Conservation (phyloP, 169 alveolate species). For the Cryptosporidium felis region DNA sequence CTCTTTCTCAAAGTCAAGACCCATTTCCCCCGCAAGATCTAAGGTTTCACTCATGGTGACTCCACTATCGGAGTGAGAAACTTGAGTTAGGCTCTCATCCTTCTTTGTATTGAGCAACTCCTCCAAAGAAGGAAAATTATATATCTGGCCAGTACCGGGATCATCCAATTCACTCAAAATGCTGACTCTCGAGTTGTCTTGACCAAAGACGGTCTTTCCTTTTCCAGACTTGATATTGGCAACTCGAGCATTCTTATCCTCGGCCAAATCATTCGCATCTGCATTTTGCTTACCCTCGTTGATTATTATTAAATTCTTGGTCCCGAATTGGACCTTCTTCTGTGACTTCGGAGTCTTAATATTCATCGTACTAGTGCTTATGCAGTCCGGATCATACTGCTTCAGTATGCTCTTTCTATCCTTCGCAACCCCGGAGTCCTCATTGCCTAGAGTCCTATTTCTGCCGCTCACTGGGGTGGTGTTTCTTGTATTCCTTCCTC, state of each 20-base stretch:
- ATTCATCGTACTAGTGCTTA: constrained; percentile 41
- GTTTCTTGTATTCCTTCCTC: constrained; percentile 7
- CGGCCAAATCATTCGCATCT: not conserved
- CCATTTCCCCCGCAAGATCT: too few relatives aligned
- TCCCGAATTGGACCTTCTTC: constrained; percentile 57
- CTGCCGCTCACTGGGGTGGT: not conserved
- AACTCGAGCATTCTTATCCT: not conserved
- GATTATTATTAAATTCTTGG: constrained; percentile 44
- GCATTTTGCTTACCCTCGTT: constrained; percentile 22
- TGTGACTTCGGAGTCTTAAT: constrained; percentile 66
- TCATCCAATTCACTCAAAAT: constrained; percentile 61
- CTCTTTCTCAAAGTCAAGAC: too few relatives aligned
- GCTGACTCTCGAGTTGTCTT: constrained; percentile 37
- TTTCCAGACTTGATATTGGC: not conserved
- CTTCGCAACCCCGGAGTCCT: constrained; percentile 17
- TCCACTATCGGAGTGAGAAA: too few relatives aligned
- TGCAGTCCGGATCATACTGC: constrained; percentile 53
- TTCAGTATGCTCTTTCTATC: constrained; percentile 66
- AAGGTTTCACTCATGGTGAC: too few relatives aligned
- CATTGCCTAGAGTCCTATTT: not conserved
- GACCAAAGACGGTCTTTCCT: too few relatives aligned
- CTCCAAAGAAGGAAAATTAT: constrained; percentile 64
- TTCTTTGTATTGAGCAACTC: constrained; percentile 17
- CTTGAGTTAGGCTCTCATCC: too few relatives aligned
- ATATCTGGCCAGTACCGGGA: constrained; percentile 33